A percentile compares a stretch with the other conserved stretches of the same genome.
Evolutionary conservation across 257 asterid genomes (phyloP).

Genomic region (Ehretia macrophylla): DNA sequence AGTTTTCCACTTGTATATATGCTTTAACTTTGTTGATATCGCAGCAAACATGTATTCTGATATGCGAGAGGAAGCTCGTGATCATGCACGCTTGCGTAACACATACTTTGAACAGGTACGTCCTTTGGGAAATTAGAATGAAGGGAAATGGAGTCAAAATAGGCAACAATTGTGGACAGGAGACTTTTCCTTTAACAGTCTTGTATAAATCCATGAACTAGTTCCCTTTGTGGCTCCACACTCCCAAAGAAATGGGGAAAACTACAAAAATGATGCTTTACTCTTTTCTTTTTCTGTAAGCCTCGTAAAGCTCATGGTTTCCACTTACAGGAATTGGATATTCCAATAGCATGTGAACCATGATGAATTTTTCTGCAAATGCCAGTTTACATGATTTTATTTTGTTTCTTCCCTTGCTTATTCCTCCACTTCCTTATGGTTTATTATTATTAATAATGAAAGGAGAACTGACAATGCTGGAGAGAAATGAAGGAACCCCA

Average conservation of each 20-base stretch:
- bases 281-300: not conserved
- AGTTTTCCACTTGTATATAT: slow-evolving; percentile 24
- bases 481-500: no score
- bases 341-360: no score
- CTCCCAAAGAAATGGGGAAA: not conserved
- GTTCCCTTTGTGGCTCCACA: no score
- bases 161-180: not conserved
- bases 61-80: slow-evolving; percentile 97
- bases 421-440: no score
- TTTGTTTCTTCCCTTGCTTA: no score
- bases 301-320: not conserved
- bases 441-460: no score
- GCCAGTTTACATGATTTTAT: no score
- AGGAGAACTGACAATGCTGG: no score
- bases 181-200: no score
- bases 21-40: slow-evolving; percentile 51
- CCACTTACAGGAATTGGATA: not conserved
- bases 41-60: slow-evolving; percentile 93
- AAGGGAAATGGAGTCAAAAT: not conserved
- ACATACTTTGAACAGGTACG: slow-evolving; percentile 95
- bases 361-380: no score
- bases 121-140: slow-evolving; percentile 9
- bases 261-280: not conserved
- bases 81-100: slow-evolving; percentile 93
- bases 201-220: not conserved